phyloP scores from a whole-genome alignment of 257 asterid species.

The Scutellaria galericulata region DNA sequence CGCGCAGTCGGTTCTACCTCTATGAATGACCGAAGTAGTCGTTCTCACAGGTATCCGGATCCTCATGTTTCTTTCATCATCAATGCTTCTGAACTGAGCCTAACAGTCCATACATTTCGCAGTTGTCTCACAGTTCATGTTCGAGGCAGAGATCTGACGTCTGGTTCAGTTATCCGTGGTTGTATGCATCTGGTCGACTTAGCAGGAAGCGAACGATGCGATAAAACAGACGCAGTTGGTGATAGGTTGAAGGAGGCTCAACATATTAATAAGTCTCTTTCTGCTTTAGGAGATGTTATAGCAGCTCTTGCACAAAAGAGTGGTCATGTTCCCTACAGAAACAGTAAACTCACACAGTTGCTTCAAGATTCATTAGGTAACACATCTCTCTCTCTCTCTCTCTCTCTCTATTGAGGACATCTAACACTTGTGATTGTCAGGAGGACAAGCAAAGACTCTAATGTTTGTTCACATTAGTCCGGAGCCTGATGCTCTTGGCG shows the following conservation, averaged over 20 bases:
- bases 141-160: constrained; percentile 49
- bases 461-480: constrained; percentile 77
- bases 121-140: constrained; percentile 65
- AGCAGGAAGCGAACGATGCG: constrained; percentile 74
- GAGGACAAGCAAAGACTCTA: constrained; percentile 77
- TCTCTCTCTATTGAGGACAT: background rate
- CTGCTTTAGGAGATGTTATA: constrained; percentile 71
- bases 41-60: constrained; percentile 57
- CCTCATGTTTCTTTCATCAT: too few species aligned
- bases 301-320: constrained; percentile 58
- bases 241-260: constrained; percentile 66
- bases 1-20: constrained; percentile 77
- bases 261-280: constrained; percentile 57
- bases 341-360: constrained; percentile 67
- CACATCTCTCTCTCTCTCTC: constrained; percentile 1
- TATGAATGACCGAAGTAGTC: constrained; percentile 67
- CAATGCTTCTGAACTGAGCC: background rate
- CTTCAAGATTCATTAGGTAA: constrained; percentile 66
- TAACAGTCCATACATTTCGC: constrained; percentile 10
- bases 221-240: constrained; percentile 60
- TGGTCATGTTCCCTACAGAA: constrained; percentile 61
- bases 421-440: constrained; percentile 29
- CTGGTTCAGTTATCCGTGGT: constrained; percentile 52
- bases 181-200: constrained; percentile 70
- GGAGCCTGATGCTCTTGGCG: constrained; percentile 56